Evolutionary conservation across 192 early-diverging fungal species (phyloP), one percentile per base, ranked within the genome.

Genomic region (Coemansia sp.): DNA sequence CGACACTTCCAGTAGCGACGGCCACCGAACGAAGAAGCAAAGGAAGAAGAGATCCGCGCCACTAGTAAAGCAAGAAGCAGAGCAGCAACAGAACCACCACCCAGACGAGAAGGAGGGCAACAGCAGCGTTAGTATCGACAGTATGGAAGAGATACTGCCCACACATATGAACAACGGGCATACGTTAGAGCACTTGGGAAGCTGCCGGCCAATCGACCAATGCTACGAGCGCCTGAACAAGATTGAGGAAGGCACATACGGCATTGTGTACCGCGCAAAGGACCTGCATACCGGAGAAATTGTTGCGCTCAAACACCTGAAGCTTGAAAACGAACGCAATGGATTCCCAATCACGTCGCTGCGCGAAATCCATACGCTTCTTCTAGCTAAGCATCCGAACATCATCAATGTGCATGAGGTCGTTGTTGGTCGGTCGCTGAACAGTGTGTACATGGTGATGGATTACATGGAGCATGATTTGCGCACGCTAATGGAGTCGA

Each of bases 401-500:
- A 92, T 94, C 49, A 89, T 94, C 21, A 89, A 92, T 61, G 89
- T 93, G 21, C 82, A 86, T 7, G 92, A 93, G 63, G 91, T 94
- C 35, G 89, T 86, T 1, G 89, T 89, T 20, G 91, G 92, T 12
- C 16, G 63, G 48, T 64, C 75, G 25, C 48, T 82, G 7, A 65
- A 59, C 69, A 91, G 90, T 69, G 89, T 97, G 30, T 99, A 95
- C 68, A 94, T 96, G 63, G 95, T 94, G 4, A 99, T 99, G 96
- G 96, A 99, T 58, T 99, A 92, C 74, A 89, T 96, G 66, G 94
- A 96, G 35, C 95, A 97, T 68, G 96, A 99, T 64, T 82, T 99
- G 43, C 94, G 97, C 56, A 77, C 88, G 7, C 77, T 99, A 0
- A 94, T 97, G 94, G 92, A 91, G 48, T 80, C 78, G 33, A 96